Base-by-base conservation (phyloP, 1,284 basidiomycete species). In the Moniliella sp. region DNA sequence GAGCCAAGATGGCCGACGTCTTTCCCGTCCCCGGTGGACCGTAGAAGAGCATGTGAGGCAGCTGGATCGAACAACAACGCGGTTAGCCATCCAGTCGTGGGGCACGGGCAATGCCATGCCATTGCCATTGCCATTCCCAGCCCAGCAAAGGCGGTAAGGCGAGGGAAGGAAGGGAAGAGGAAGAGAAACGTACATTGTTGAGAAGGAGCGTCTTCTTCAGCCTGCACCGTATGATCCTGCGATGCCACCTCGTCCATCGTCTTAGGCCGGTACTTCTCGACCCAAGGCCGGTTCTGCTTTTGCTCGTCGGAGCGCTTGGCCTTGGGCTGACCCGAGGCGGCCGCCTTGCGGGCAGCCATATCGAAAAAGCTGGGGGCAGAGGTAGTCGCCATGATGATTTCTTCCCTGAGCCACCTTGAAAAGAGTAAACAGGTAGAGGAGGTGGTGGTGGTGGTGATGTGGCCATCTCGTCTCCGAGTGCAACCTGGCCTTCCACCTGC, bases 1-100 rank as follows among this genome's bases (percentile, higher is more conserved):
- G 67, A 9, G 91, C 91, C 10, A 99, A 73, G 48, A 99, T 97
- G 1, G 91, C 94, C 23, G 83, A 91, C 10, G 91, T 99, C 64
- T 99, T 99, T 30, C 91, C 91, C 4, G 91, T 97, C 17, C 91
- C 91, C 5, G 91, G 91, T 12, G 91, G 91, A 0, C 91, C 91
- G 49, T 99, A 99, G 67, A 99, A 97, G 31, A 99, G 68, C 88
- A 97, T 97, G 58, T 99, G 91, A 1, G 91, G 88, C 28, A 99
- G 69, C 88, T 97, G 58, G n/a, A 4, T 21, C 5, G 15, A 23
- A 11, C 15, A 33, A 18, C 19, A 15, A 26, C 8, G 34, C 12
- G 29, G 26, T 15, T 9, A 17, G 21, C 17, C 19, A 21, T 10
- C 17, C 28, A 7, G 13, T 31, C 17, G 5, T 23, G 18, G 16